Evolutionary conservation across 176 grass and related monocot species (phyloP), one percentile per base, ranked within the genome.

Genomic region (Zizania latifolia): DNA sequence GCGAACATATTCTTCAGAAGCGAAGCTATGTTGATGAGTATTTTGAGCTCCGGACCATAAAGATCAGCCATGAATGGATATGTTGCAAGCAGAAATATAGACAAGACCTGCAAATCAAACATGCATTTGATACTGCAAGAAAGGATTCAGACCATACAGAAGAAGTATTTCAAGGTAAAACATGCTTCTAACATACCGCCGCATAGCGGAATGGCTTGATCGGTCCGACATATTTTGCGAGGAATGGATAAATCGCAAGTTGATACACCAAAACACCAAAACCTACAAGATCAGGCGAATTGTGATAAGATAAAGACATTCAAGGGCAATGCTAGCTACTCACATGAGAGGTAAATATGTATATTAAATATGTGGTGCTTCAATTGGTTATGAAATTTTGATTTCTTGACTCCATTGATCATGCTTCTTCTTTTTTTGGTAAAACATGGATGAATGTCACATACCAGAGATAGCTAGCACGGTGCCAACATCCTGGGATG

Each of bases 401-500:
- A 21, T n/a, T 80, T 82, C 12, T 65, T 24, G 1, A 67, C 16
- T 70, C 15, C 1, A 78, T 15, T 74, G 38, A 40, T 32, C 46
- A 66, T 62, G 2, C 29, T n/a, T n/a, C n/a, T n/a, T n/a, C n/a
- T n/a, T n/a, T n/a, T n/a, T n/a, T n/a, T n/a, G n/a, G 53, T 62
- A 60, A n/a, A 71, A 73, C 3, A 1, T 60, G 44, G 8, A 43
- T 11, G 70, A 74, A 74, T 7, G 37, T 43, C 11, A 44, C 65
- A 62, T 88, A 92, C 90, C 90, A 23, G 90, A 83, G 43, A 86
- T 58, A 34, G 86, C 69, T 67, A 92, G 79, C 19, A 92, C 83
- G 10, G 39, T 41, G 48, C 90, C 90, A 83, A 92, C 83, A 79
- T 92, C 83, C 71, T 89, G 79, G 50, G 90, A 88, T 83, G 90